These are phyloP conservation scores for Candida anutae DNA, from an alignment of 1,139 yeast genomes.

Conservation along the genomic window DNA sequence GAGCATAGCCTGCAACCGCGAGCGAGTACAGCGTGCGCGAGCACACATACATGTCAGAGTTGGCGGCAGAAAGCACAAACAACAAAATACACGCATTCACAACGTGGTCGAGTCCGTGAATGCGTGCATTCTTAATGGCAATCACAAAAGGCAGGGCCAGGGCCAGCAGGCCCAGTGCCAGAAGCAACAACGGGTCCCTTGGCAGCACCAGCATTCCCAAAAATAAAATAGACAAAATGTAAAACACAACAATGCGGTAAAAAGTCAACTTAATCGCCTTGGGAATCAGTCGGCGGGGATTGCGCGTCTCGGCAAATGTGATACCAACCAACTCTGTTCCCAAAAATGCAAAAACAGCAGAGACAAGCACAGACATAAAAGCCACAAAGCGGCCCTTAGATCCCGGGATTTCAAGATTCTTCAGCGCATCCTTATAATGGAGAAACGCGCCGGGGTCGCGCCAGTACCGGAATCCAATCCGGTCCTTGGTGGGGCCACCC, in stretches of 20 bases:
- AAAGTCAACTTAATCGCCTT: conserved; percentile 70
- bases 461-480: conserved; percentile 66
- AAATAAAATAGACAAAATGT: conserved; percentile 56
- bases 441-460: conserved; percentile 55
- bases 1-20: conserved; percentile 39
- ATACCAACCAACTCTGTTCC: conserved; percentile 69
- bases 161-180: conserved; percentile 42
- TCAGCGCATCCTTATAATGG: conserved; percentile 27
- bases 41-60: conserved; percentile 42
- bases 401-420: conserved; percentile 22
- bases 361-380: conserved; percentile 58
- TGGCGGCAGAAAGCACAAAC: conserved; percentile 40
- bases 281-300: conserved; percentile 71
- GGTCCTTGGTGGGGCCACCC: conserved; percentile 53
- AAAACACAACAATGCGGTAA: conserved; percentile 68
- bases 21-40: conserved; percentile 40
- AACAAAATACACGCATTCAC: conserved; percentile 39
- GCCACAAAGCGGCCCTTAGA: conserved; percentile 53
- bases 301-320: conserved; percentile 70
- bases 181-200: conserved; percentile 47
- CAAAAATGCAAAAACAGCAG: conserved; percentile 67
- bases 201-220: conserved; percentile 73
- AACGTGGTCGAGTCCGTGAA: conserved; percentile 36
- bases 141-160: conserved; percentile 71
- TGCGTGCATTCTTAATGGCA: conserved; percentile 39